phyloP scores from a whole-genome alignment of 306 rosid genomes.

The Acacia confusa region DNA sequence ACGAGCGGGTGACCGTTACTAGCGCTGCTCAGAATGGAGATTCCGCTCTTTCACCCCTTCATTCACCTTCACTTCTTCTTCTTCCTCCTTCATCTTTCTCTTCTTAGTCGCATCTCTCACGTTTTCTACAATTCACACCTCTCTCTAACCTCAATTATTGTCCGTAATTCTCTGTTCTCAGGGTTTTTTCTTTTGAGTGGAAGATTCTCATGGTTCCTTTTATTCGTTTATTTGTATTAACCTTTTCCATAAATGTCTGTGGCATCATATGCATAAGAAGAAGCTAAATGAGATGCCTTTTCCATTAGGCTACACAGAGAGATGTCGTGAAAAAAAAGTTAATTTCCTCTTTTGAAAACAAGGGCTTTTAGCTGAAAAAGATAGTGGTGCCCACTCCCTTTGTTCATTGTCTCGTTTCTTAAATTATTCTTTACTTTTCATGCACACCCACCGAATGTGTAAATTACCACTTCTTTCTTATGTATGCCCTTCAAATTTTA shows the following conservation, averaged over 20 bases:
- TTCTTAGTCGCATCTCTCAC: neutral
- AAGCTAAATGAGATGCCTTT: neutral
- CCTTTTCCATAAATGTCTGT: neutral
- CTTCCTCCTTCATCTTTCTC: neutral
- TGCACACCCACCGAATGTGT: neutral
- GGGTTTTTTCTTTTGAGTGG: neutral
- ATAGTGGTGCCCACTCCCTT: neutral
- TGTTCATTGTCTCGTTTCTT: neutral
- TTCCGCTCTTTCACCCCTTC: neutral
- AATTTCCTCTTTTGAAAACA: neutral
- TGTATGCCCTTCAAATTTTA: neutral
- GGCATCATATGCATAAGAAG: neutral
- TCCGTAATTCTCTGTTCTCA: neutral
- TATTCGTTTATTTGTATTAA: neutral
- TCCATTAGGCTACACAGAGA: neutral
- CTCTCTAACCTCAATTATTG: neutral
- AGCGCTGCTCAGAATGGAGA: neutral
- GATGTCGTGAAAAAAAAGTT: neutral
- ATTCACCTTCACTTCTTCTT: neutral
- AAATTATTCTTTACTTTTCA: neutral
- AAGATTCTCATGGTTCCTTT: neutral
- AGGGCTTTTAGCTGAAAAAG: neutral
- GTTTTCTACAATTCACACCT: neutral
- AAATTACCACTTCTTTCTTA: neutral
- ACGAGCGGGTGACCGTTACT: neutral